Base-by-base conservation (phyloP, 1,284 basidiomycete species). In the Leccinum glutinopallens region DNA sequence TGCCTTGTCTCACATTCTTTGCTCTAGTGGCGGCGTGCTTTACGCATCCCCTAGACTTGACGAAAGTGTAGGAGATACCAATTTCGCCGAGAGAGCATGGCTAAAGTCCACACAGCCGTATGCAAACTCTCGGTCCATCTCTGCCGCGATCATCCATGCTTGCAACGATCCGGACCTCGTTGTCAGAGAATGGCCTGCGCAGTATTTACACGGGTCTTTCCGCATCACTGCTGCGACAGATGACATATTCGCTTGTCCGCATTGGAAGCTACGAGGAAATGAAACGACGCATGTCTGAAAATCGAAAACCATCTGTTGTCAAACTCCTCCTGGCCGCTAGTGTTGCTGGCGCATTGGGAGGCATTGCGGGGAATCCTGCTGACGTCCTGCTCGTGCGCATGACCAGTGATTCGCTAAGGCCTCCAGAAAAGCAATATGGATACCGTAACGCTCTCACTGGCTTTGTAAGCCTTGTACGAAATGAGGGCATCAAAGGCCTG, bases 221-320 rank as follows among this genome's bases (percentile, higher is more conserved):
- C 10, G 94, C 94, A 17, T 94, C 94, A 2, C 78, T 96, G 54
- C 80, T 96, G 72, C 87, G 94, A 57, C 94, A 96, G 79, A 95
- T 96, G 94, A 90, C 93, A 9, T 96, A 96, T 74, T 94, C 93
- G 0, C 84, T 96, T 62, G 92, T 94, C 58, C 89, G 94, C 15
- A 81, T 97, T 60, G 94, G 94, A 41, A 86, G 84, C 39, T 96
- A 96, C 75, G 94, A 97, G 75, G 85, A 87, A 63, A 82, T 91
- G 73, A 92, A 92, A 73, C 76, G 79, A 25, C 77, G 78, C 12
- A 71, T 92, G 56, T 83, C 85, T 13, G 73, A 76, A 66, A 73
- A 81, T 59, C 81, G 84, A 4, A 74, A 60, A 73, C 81, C 88
- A 13, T 85, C 85, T 5, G 79, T 85, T 2, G 71, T 79, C 9